Conservation (phyloP, 1,139 yeast genomes). For the Hansenula sp. region DNA sequence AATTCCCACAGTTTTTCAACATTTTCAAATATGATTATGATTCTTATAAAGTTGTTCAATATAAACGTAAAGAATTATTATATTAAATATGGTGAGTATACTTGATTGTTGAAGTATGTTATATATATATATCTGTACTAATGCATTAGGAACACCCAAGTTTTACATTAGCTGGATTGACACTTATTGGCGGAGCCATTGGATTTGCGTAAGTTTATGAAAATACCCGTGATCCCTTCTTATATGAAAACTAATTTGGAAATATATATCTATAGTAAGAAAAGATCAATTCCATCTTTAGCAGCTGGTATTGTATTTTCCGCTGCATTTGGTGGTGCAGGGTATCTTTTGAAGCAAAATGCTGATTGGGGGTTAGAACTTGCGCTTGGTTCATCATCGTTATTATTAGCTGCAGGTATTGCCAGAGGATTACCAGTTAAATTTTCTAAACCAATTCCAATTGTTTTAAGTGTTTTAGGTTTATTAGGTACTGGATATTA, state of each 20-base stretch:
- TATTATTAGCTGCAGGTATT: constrained; percentile 66
- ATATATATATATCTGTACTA: too few species aligned
- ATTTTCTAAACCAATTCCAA: constrained; percentile 75
- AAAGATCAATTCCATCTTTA: constrained; percentile 76
- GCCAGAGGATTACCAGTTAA: constrained; percentile 58
- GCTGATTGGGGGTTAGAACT: constrained; percentile 78
- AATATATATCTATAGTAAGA: constrained; percentile 38
- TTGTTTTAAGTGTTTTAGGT: constrained; percentile 63
- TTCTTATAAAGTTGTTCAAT: too few species aligned
- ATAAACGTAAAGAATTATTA: too few species aligned
- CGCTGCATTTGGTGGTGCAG: constrained; percentile 69
- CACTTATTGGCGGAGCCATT: constrained; percentile 69
- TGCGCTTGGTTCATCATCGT: constrained; percentile 68
- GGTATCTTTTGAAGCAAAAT: constrained; percentile 69
- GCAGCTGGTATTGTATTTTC: constrained; percentile 75
- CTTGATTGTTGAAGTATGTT: too few species aligned
- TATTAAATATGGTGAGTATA: not conserved
- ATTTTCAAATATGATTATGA: too few species aligned
- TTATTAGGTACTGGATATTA: constrained; percentile 65
- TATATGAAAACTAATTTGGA: too few species aligned
- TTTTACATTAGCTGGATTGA: constrained; percentile 68
- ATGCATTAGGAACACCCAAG: constrained; percentile 67
- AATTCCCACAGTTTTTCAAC: too few species aligned
- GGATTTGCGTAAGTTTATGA: constrained; percentile 47
- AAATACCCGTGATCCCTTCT: too few species aligned